Evolutionary conservation across 1,284 basidiomycete genomes (phyloP).

Genomic region (Ceraceosorus bombacis): DNA sequence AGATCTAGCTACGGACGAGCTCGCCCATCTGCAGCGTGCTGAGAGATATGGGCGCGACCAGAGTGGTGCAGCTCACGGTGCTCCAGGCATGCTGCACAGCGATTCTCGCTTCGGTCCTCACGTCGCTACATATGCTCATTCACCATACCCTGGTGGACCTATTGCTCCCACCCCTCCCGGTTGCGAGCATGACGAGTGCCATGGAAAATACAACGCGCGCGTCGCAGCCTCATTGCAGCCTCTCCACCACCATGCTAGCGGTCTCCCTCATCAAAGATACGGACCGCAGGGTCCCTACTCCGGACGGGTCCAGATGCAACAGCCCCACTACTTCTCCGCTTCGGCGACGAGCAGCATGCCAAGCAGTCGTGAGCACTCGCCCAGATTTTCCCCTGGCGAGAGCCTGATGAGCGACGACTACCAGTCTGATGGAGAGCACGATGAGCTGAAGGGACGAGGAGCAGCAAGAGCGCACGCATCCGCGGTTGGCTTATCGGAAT

Average conservation of each 20-base stretch:
- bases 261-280: background rate
- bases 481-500: slow-evolving; percentile 17
- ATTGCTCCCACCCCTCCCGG: slow-evolving; percentile 24
- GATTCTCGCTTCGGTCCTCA: slow-evolving; percentile 3
- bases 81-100: background rate
- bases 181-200: slow-evolving; percentile 40
- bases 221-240: slow-evolving; percentile 27
- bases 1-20: slow-evolving; percentile 42
- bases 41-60: slow-evolving; percentile 30
- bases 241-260: slow-evolving; percentile 8
- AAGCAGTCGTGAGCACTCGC: slow-evolving; percentile 42
- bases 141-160: background rate
- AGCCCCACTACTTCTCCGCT: slow-evolving; percentile 9
- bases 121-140: background rate
- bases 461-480: slow-evolving; percentile 16
- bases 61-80: background rate
- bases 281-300: slow-evolving; percentile 11
- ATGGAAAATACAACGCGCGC: slow-evolving; percentile 37
- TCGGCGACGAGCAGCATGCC: slow-evolving; percentile 41
- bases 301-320: slow-evolving; percentile 1
- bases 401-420: slow-evolving; percentile 35
- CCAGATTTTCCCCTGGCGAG: slow-evolving; percentile 38
- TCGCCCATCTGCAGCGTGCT: slow-evolving; percentile 37
- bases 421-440: slow-evolving; percentile 31
- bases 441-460: slow-evolving; percentile 15